Conservation (phyloP, 208 protist species). For the Trypanosoma boissoni region DNA sequence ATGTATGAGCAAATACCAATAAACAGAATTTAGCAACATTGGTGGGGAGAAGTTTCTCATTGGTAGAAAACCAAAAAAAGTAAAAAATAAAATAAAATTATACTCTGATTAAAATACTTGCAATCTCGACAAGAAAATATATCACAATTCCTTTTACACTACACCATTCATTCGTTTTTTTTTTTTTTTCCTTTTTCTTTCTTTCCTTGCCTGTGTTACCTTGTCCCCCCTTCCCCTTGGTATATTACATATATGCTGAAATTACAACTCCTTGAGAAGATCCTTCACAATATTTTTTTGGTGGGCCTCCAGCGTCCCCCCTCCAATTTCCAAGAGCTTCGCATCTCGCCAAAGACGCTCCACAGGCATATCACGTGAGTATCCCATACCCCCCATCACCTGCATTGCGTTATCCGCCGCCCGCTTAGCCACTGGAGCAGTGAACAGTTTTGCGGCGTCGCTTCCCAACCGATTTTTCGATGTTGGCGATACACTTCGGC, state of each 20-base stretch:
- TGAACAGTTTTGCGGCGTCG: constrained; percentile 93
- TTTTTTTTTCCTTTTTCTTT: background rate
- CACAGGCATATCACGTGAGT: constrained; percentile 94
- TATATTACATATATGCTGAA: background rate
- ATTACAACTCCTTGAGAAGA: constrained; percentile 31
- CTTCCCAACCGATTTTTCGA: constrained; percentile 77
- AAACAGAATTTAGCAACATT: too few species aligned
- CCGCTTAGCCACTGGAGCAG: constrained; percentile 91
- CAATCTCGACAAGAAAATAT: too few species aligned
- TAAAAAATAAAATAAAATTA: too few species aligned
- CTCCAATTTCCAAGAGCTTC: constrained; percentile 95
- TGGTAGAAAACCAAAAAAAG: too few species aligned
- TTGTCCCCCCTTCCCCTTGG: too few species aligned
- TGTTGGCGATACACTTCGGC: constrained; percentile 54
- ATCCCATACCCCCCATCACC: constrained; percentile 94
- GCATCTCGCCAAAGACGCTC: constrained; percentile 94
- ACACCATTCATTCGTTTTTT: constrained; percentile 13
- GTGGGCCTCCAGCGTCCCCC: constrained; percentile 79
- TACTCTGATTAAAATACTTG: too few species aligned
- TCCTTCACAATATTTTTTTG: constrained; percentile 85
- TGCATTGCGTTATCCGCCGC: constrained; percentile 94
- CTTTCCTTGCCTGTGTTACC: background rate
- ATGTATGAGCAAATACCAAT: too few species aligned
- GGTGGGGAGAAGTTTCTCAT: too few species aligned
- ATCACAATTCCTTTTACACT: background rate